These are phyloP conservation scores for Tetrastigma voinierianum DNA, from an alignment of 164 flowering plant genomes.

Conservation along the genomic window DNA sequence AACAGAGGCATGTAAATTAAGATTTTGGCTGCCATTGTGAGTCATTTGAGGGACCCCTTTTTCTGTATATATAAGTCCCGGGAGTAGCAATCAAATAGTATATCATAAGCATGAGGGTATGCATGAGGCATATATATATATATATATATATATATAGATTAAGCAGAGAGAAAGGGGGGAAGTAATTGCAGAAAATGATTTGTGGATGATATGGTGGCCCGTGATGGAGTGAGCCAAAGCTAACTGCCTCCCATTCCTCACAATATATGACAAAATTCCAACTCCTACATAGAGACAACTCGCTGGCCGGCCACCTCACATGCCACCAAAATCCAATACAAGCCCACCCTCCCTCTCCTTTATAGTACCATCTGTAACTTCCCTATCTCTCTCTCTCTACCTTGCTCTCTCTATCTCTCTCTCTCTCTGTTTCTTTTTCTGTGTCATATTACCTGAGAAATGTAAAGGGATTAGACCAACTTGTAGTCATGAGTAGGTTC, in stretches of 20 bases:
- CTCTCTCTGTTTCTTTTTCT: constrained; percentile 5
- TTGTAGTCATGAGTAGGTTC: constrained; percentile 37
- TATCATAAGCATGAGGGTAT: neutral
- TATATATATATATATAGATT: too few relatives aligned
- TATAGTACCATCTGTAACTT: constrained; percentile 6
- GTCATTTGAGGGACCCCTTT: too few relatives aligned
- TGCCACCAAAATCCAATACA: constrained; percentile 50
- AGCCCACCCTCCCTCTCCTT: constrained; percentile 3
- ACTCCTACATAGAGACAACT: constrained; percentile 56
- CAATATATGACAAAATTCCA: constrained; percentile 48
- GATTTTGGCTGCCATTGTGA: too few relatives aligned
- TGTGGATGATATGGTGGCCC: constrained; percentile 36
- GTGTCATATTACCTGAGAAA: neutral
- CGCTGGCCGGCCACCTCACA: constrained; percentile 68
- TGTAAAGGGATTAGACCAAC: constrained; percentile 12
- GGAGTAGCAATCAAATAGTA: neutral
- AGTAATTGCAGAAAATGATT: constrained; percentile 36
- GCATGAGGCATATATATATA: neutral
- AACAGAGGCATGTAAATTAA: too few relatives aligned
- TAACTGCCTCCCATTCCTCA: constrained; percentile 24
- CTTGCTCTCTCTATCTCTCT: constrained; percentile 12
- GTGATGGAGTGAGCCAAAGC: constrained; percentile 45
- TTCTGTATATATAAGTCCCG: neutral
- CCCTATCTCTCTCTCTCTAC: neutral
- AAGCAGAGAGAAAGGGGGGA: neutral